Conservation (phyloP, 2,329 filamentous ascomycete genomes). For the Metarhizium rileyi region DNA sequence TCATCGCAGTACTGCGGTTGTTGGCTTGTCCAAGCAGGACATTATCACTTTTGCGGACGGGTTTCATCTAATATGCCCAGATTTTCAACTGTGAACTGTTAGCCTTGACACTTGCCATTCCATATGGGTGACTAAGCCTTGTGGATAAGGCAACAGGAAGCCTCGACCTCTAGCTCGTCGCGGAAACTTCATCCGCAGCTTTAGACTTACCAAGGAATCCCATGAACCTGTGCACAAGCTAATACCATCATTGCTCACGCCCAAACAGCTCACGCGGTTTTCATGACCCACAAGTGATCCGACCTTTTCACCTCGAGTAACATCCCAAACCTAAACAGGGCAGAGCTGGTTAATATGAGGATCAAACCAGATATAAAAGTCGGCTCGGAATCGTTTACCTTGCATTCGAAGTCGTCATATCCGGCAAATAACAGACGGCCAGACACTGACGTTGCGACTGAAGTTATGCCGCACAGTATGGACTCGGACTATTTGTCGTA, state of each 20-base stretch:
- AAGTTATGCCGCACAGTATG: slow-evolving; percentile 95
- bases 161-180: no score
- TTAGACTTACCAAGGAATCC: slow-evolving; percentile 96
- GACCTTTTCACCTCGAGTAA: slow-evolving; percentile 92
- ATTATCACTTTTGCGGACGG: slow-evolving; percentile 14
- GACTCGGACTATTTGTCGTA: slow-evolving; percentile 80
- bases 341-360: no score
- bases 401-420: slow-evolving; percentile 99
- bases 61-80: slow-evolving; percentile 61
- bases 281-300: slow-evolving; percentile 95
- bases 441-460: slow-evolving; percentile 94
- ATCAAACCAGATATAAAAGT: no score
- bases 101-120: not conserved
- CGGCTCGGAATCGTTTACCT: slow-evolving; percentile 53
- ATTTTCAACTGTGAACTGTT: slow-evolving; percentile 60
- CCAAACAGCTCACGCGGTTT: slow-evolving; percentile 96
- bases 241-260: slow-evolving; percentile 97
- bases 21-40: slow-evolving; percentile 18
- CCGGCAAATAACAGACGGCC: slow-evolving; percentile 91
- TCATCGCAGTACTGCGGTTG: slow-evolving; percentile 18
- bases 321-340: slow-evolving; percentile 82
- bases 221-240: slow-evolving; percentile 98
- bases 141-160: no score
- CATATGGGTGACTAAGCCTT: not conserved
- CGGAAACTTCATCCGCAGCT: no score